phyloP scores from a whole-genome alignment of 2,329 filamentous ascomycete genomes.

The Knufia petricola region DNA sequence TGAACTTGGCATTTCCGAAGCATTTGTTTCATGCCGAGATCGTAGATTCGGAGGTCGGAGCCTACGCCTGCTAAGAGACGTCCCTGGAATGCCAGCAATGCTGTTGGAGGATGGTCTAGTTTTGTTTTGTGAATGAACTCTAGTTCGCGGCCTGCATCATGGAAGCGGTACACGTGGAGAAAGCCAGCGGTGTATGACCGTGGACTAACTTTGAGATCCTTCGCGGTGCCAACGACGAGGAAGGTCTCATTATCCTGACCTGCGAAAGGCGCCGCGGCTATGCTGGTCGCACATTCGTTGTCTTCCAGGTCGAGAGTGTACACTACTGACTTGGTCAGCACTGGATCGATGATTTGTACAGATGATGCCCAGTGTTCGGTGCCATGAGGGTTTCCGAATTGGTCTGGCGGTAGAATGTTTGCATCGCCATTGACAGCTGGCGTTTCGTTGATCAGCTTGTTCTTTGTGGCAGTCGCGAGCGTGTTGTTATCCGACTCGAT shows the following conservation, averaged over 20 bases:
- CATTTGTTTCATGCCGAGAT: slow-evolving; percentile 84
- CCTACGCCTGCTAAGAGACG: slow-evolving; percentile 79
- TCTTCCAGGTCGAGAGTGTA: slow-evolving; percentile 73
- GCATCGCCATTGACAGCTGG: slow-evolving; percentile 61
- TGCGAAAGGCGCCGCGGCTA: slow-evolving; percentile 73
- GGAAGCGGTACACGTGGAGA: slow-evolving; percentile 85
- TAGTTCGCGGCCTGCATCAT: slow-evolving; percentile 74
- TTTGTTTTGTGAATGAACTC: slow-evolving; percentile 97
- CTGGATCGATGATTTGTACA: slow-evolving; percentile 81
- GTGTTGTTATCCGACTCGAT: slow-evolving; percentile 92
- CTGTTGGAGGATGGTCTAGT: slow-evolving; percentile 77
- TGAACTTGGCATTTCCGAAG: slow-evolving; percentile 83
- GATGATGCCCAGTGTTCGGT: slow-evolving; percentile 90
- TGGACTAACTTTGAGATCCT: slow-evolving; percentile 74
- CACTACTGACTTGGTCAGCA: slow-evolving; percentile 62
- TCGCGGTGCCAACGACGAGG: slow-evolving; percentile 87
- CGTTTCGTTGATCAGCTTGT: slow-evolving; percentile 64
- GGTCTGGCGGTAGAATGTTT: slow-evolving; percentile 60
- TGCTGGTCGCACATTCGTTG: slow-evolving; percentile 85
- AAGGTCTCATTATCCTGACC: slow-evolving; percentile 84
- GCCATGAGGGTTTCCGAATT: slow-evolving; percentile 81
- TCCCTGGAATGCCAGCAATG: slow-evolving; percentile 88
- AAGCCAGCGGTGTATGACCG: slow-evolving; percentile 68
- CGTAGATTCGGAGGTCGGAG: slow-evolving; percentile 73
- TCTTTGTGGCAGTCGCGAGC: slow-evolving; percentile 65